Evolutionary conservation across 495 filamentous ascomycete genomes (phyloP).

Genomic region (Lepraria neglecta): DNA sequence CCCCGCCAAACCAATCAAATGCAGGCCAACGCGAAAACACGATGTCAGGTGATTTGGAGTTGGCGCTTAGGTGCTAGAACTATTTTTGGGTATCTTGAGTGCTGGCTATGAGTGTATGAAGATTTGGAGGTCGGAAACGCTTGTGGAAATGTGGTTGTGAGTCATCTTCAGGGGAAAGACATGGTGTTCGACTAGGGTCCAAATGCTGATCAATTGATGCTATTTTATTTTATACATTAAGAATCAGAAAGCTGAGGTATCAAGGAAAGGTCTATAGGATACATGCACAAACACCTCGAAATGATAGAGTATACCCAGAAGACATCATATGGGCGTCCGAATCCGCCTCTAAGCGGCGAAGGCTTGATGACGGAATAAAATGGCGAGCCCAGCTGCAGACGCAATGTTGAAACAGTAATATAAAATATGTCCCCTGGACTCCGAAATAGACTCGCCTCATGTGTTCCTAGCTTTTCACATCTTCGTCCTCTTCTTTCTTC

Average conservation of each 20-base stretch:
- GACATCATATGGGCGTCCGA: neutral
- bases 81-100: conserved; percentile 1
- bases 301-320: conserved; percentile 8
- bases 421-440: neutral
- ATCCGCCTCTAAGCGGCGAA: neutral
- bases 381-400: neutral
- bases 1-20: conserved; percentile 11
- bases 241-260: conserved; percentile 10
- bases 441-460: conserved; percentile 2
- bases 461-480: conserved; percentile 10
- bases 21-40: conserved; percentile 12
- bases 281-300: neutral
- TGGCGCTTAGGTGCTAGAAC: conserved; percentile 9
- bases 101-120: no score
- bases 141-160: neutral
- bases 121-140: no score
- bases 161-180: neutral
- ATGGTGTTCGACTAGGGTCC: neutral
- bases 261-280: conserved; percentile 5
- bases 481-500: conserved; percentile 24
- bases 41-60: conserved; percentile 8
- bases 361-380: neutral
- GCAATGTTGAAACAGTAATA: neutral
- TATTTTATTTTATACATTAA: conserved; percentile 4
- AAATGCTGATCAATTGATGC: neutral